Conservation (phyloP, 306 rosid genomes). For the Delonix regia region DNA sequence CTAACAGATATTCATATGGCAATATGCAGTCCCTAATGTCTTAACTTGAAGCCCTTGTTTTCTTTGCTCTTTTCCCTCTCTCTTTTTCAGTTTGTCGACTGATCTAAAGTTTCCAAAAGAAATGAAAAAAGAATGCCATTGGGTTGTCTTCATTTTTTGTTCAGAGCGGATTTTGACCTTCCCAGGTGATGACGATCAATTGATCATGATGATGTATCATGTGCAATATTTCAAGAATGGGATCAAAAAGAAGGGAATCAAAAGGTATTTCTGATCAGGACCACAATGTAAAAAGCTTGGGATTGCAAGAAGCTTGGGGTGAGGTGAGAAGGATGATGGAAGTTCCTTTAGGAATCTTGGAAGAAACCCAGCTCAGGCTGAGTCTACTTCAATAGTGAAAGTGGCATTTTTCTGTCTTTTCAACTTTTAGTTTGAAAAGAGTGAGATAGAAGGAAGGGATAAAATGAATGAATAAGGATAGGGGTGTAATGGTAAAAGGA, state of each 20-base stretch:
- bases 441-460: too few relatives aligned
- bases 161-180: not conserved
- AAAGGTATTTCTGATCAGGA: conserved; percentile 3
- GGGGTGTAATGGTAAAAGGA: too few relatives aligned
- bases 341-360: conserved; percentile 17
- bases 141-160: not conserved
- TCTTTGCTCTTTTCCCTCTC: not conserved
- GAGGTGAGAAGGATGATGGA: conserved; percentile 2
- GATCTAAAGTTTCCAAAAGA: not conserved
- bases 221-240: not conserved
- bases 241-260: conserved; percentile 17
- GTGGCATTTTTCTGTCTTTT: too few relatives aligned
- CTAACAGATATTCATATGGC: conserved; percentile 12
- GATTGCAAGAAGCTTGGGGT: not conserved
- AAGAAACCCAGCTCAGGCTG: too few relatives aligned
- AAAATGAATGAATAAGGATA: too few relatives aligned
- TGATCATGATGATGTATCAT: not conserved
- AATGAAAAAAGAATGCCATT: not conserved
- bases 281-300: not conserved
- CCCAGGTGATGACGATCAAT: not conserved
- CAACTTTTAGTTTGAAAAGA: too few relatives aligned
- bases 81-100: not conserved
- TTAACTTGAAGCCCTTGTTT: not conserved
- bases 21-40: not conserved
- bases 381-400: too few relatives aligned